Evolutionary conservation across 2,329 filamentous ascomycete genomes (phyloP).

Genomic region (Botrytis sinoallii): DNA sequence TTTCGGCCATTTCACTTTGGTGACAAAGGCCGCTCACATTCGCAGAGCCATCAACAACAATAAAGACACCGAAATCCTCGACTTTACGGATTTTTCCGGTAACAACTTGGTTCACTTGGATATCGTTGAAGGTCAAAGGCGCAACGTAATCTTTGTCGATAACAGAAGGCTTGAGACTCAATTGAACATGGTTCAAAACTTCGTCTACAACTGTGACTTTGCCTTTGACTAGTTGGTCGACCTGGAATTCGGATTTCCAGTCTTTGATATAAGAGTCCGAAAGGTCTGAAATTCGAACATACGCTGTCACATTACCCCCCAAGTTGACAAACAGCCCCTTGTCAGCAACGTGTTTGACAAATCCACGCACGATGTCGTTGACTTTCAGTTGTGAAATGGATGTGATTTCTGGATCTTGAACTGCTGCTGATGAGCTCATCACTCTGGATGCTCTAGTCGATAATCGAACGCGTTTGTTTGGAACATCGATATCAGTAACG

Average conservation of each 20-base stretch:
- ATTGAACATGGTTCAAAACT: conserved; percentile 68
- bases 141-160: conserved; percentile 76
- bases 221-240: conserved; percentile 87
- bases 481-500: conserved; percentile 72
- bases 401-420: conserved; percentile 78
- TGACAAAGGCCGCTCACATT: conserved; percentile 95
- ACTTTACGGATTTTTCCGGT: conserved; percentile 92
- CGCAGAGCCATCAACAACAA: conserved; percentile 79
- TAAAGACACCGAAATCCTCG: conserved; percentile 92
- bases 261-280: conserved; percentile 92
- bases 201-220: conserved; percentile 73
- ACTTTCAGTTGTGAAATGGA: conserved; percentile 67
- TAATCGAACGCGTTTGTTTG: conserved; percentile 80
- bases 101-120: conserved; percentile 75
- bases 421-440: conserved; percentile 75
- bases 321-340: conserved; percentile 86
- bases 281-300: conserved; percentile 82
- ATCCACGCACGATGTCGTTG: conserved; percentile 82
- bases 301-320: conserved; percentile 75
- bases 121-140: conserved; percentile 69
- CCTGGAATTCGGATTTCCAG: conserved; percentile 85
- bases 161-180: conserved; percentile 83
- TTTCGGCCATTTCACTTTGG: conserved; percentile 85
- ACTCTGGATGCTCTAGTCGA: conserved; percentile 86
- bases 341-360: conserved; percentile 85